Base-by-base conservation (phyloP, 176 grass and related monocot species). In the Leersia perrieri region DNA sequence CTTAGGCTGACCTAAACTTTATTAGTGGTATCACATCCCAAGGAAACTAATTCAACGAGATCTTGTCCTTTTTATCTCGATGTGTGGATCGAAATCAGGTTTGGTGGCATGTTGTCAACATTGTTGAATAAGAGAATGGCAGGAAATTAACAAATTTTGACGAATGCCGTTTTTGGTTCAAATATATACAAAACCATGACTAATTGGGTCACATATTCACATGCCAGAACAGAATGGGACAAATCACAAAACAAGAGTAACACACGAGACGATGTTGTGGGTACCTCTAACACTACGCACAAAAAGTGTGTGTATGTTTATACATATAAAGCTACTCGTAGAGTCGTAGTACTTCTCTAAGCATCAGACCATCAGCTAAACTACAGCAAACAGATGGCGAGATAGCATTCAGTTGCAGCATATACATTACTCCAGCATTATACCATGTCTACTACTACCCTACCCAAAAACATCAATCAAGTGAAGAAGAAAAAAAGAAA, bases 331-430 rank as follows among this genome's bases (percentile, higher is more conserved):
- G 11, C 44, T 80, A 35, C 70, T 65, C 23, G 25, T 38, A 14
- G 65, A 35, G 60, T 65, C 23, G 25, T 38, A 14, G 65, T 32
- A 11, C 30, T n/a, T 74, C 45, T 58, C 45, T 86, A 74, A 66
- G 28, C 28, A 74, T 80, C 34, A 68, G 34, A 66, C 22, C 28
- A 74, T 80, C 34, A 68, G 34, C 69, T 75, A 80, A 80, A 39
- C 61, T 74, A 80, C 62, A 75, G 16, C 84, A 33, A 33, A 80
- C 45, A 45, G 28, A 80, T 53, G 34, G 60, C 29, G 38, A 71
- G 76, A n/a, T n/a, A 61, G 28, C 64, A 45, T 40, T 35, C 30
- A 78, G 60, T 39, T 57, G 31, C 42, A 57, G 15, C 61, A 75
- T 34, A 60, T 68, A 39, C 41, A 67, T 55, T 26, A 75, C 55